Conservation (phyloP, 495 filamentous ascomycete species). For the Penicillium coffeae region DNA sequence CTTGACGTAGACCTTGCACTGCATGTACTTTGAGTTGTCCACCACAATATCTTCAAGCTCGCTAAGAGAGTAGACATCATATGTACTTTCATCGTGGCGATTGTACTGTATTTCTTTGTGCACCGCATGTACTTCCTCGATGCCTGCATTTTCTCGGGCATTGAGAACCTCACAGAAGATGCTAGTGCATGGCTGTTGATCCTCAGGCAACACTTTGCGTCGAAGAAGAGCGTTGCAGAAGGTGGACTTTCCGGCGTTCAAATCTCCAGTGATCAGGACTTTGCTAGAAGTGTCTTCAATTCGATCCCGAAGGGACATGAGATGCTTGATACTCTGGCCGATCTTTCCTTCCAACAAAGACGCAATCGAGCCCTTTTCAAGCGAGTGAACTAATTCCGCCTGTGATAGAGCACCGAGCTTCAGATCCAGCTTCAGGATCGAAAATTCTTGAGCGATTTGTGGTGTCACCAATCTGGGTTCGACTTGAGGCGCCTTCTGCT, state of each 20-base stretch:
- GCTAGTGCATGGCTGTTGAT: conserved; percentile 97
- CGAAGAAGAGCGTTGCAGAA: conserved; percentile 95
- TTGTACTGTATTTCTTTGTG: conserved; percentile 76
- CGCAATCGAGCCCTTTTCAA: conserved; percentile 88
- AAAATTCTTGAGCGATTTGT: conserved; percentile 93
- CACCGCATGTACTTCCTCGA: conserved; percentile 95
- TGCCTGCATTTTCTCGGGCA: conserved; percentile 77
- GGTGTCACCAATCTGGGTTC: conserved; percentile 82
- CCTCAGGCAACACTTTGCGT: conserved; percentile 89
- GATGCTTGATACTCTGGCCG: conserved; percentile 84
- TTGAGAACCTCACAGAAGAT: conserved; percentile 98
- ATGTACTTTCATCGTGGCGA: conserved; percentile 88
- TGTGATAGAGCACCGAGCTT: conserved; percentile 85
- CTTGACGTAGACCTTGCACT: conserved; percentile 96
- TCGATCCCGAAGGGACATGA: conserved; percentile 78
- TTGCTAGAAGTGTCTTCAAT: conserved; percentile 98
- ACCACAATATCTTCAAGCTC: conserved; percentile 86
- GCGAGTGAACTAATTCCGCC: conserved; percentile 89
- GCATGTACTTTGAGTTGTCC: conserved; percentile 80
- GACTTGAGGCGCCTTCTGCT: conserved; percentile 45
- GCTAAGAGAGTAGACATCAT: conserved; percentile 72
- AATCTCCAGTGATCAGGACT: conserved; percentile 92
- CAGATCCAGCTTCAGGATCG: conserved; percentile 87
- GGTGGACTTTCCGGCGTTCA: conserved; percentile 97
- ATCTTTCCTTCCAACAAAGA: conserved; percentile 91